Base-by-base conservation (phyloP, 352 stramenopile genomes). In the Phytophthora litchii region DNA sequence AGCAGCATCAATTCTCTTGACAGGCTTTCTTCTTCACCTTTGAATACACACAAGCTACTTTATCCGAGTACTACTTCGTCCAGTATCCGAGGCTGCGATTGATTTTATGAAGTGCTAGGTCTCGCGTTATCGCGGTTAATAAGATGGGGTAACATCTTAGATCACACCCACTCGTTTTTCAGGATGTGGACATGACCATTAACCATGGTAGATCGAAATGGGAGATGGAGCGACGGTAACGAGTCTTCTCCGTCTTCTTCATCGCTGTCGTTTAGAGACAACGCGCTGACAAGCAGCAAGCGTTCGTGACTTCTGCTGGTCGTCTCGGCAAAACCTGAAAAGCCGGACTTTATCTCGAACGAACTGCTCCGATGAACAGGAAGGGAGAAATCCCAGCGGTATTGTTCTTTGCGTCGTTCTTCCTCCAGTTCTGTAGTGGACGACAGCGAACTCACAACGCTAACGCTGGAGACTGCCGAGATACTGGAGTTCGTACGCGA, bases 161-260 rank as follows among this genome's bases (percentile, higher is more conserved):
- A 31, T 70, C 43, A 70, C 3, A 70, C 43, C 61, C 61, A 70
- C 35, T 70, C 48, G 54, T 70, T 70, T 6, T 6, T 36, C 13
- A 70, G 29, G 20, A 61, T 17, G 41, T 48, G 31, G 1, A 29
- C 19, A 3, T 19, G 38, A 19, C 46, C 40, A 10, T 64, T n/a
- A 4, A 69, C 32, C 20, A 45, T 16, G n/a, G 43, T 36, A 17
- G 31, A 52, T 21, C 60, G 60, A 29, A 54, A 68, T 17, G 60
- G 60, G n/a, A 68, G 60, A 20, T 58, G 47, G 4, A 12, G 34
- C 0, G 47, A 49, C 9, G 35, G n/a, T 3, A 31, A 59, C 4
- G 40, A 40, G 11, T 9, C 12, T 17, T 38, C 38, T 17, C 16
- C 21, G 5, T 60, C 46, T 1, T 48, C 60, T 6, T 60, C 50